Evolutionary conservation across 2,329 filamentous ascomycete species (phyloP).

Genomic region (Microdochium nivale): DNA sequence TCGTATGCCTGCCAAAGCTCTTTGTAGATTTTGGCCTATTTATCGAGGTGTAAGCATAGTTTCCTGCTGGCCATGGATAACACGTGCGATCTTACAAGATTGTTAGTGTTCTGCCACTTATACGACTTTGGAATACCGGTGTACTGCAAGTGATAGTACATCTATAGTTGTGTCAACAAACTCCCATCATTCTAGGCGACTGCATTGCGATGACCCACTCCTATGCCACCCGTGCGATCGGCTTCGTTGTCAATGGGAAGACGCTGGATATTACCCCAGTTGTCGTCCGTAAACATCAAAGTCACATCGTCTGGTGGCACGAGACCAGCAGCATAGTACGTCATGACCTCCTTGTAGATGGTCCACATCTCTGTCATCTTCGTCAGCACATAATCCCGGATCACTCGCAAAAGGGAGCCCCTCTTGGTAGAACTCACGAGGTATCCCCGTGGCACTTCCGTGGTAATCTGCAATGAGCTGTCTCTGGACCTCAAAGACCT

Average conservation of each 20-base stretch:
- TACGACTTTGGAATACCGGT: constrained; percentile 38
- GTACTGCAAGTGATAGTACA: constrained; percentile 52
- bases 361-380: constrained; percentile 53
- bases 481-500: constrained; percentile 46
- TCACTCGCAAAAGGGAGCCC: too few species aligned
- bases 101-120: constrained; percentile 57
- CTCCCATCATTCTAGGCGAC: too few species aligned
- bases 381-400: background rate
- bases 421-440: constrained; percentile 24
- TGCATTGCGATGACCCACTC: constrained; percentile 25
- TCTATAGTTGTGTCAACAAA: too few species aligned
- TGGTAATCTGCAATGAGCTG: constrained; percentile 43
- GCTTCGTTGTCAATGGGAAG: constrained; percentile 47
- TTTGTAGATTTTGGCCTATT: constrained; percentile 10
- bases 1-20: constrained; percentile 52
- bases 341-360: constrained; percentile 66
- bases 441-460: constrained; percentile 29
- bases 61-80: background rate
- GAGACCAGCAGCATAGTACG: constrained; percentile 58
- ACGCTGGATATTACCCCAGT: constrained; percentile 50
- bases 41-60: background rate
- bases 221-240: constrained; percentile 43
- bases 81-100: constrained; percentile 47
- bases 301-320: constrained; percentile 51
- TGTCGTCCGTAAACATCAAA: constrained; percentile 56